Conservation (phyloP, 2,329 filamentous ascomycete species). For the Claviceps citrina region DNA sequence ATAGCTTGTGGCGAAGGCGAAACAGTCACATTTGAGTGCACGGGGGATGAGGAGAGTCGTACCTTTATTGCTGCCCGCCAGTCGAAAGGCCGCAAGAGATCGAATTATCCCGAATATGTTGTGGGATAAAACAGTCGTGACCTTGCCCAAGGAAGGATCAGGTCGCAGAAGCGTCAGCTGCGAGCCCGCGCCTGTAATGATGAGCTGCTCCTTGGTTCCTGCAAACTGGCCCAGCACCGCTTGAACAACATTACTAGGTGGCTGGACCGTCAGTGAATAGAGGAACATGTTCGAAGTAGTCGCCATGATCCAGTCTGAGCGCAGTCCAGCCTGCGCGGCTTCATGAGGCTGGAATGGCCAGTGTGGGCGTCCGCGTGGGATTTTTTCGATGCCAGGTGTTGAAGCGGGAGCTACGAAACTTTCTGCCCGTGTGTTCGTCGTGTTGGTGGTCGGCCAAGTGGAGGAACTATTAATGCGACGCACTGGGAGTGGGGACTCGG, state of each 20-base stretch:
- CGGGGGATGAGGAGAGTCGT: slow-evolving; percentile 29
- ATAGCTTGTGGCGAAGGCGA: slow-evolving; percentile 14
- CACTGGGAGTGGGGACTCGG: slow-evolving; percentile 14
- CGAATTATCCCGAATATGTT: slow-evolving; percentile 95
- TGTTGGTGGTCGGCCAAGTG: slow-evolving; percentile 10
- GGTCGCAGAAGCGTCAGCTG: slow-evolving; percentile 77
- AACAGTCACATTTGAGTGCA: slow-evolving; percentile 1
- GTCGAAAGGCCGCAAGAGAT: slow-evolving; percentile 70
- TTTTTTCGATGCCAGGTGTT: slow-evolving; percentile 7
- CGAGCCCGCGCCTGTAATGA: slow-evolving; percentile 84
- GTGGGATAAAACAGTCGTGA: slow-evolving; percentile 74
- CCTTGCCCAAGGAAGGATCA: slow-evolving; percentile 70
- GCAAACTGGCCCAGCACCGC: slow-evolving; percentile 91
- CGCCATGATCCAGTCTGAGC: slow-evolving; percentile 55
- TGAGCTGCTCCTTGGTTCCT: slow-evolving; percentile 93
- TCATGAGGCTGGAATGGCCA: slow-evolving; percentile 15
- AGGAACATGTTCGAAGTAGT: slow-evolving; percentile 98
- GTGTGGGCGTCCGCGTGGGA: slow-evolving; percentile 8
- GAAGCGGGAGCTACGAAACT: slow-evolving; percentile 16
- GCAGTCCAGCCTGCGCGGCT: slow-evolving; percentile 37
- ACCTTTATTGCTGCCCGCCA: slow-evolving; percentile 95
- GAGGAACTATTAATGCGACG: slow-evolving; percentile 24
- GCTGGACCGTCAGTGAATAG: slow-evolving; percentile 92
- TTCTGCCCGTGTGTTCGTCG: slow-evolving; percentile 9
- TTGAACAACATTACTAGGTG: slow-evolving; percentile 75